Evolutionary conservation across 129 eudicot genomes (phyloP), one percentile per base, ranked within the genome.

Genomic region (Flaveria ramosissima): DNA sequence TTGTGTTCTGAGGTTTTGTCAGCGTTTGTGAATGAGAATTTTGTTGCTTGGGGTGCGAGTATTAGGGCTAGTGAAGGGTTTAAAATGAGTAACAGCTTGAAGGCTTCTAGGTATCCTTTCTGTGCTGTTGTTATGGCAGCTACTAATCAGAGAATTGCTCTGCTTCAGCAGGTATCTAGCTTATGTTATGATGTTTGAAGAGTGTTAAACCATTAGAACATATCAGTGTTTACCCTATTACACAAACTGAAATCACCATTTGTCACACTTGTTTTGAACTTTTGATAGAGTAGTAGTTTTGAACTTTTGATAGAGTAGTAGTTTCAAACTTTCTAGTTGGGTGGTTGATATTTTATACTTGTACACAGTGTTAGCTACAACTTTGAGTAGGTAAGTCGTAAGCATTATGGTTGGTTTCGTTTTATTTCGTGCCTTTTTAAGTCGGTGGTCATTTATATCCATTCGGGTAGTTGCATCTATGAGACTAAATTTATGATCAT

Each of bases 61-160:
- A 89, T 92, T 64, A 86, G 92, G 75, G 77, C 86, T 1, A 92
- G 92, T 71, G 99, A 95, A 75, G 99, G 99, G 53, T 95, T 95
- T 72, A 91, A 95, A 89, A 95, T 95, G 99, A 91, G 99, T 82
- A 92, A 89, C 27, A 92, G 96, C 56, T 86, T 95, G 86, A 95
- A 92, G 86, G 97, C 99, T 7, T 89, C 96, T 0, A 86, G 92
- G 81, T 95, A 81, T 73, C 99, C 99, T 0, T 95, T 91, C 68
- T 95, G 99, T 77, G 99, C 96, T 27, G 97, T 95, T 55, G 97
- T 92, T 74, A 92, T 92, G 97, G 91, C 99, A 20, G 97, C 99
- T 0, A 89, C 97, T 3, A 92, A 92, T 78, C 94, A 95, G 81
- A 84, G 97, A 73, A 89, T 95, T 75, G 97, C 99, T 1, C 65